Base-by-base conservation (phyloP, 2,329 filamentous ascomycete genomes). In the Cytospora schulzeri region DNA sequence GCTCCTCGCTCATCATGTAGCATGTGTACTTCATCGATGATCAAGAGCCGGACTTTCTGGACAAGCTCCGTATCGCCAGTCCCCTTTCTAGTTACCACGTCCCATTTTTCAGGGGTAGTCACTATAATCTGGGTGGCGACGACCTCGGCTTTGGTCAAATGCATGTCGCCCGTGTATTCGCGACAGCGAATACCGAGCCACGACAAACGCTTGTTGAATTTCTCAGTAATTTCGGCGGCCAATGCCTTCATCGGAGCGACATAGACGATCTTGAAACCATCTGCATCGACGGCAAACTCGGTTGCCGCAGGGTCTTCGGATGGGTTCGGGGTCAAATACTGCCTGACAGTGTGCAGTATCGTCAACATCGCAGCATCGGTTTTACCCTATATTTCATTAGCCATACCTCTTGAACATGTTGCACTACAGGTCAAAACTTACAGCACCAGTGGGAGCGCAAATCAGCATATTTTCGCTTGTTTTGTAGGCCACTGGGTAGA, bases 21-120 rank as follows among this genome's bases (percentile, higher is more conserved):
- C 96, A 99, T 99, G 74, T 99, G 95, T 1, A 99, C 95, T 79
- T 99, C 95, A 76, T 99, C 95, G 68, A 99, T 98, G 72, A 99
- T 98, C 66, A 99, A 84, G 2, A 99, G 82, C 14, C 94, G 88
- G 28, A 99, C 95, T 75, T 99, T 99, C 72, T 99, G 95, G 17
- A 99, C 96, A 3, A 99, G 85, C 74, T 98, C 95, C 0, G 95
- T 98, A 74, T 99, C 95, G 19, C 96, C 95, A 1, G 93, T 98
- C 63, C 94, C 96, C 77, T 98, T 99, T 67, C 95, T 86, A 3
- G 95, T 99, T 6, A 99, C 92, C 0, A 99, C 95, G 75, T 99
- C 95, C 96, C 96, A 99, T 78, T 99, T 99, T 78, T 99, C 95
- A 41, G 95, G 95, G 0, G 95, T 99, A 0, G 96, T 99, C 57